Conservation (phyloP, 495 filamentous ascomycete genomes). For the Daldinia concentrica region DNA sequence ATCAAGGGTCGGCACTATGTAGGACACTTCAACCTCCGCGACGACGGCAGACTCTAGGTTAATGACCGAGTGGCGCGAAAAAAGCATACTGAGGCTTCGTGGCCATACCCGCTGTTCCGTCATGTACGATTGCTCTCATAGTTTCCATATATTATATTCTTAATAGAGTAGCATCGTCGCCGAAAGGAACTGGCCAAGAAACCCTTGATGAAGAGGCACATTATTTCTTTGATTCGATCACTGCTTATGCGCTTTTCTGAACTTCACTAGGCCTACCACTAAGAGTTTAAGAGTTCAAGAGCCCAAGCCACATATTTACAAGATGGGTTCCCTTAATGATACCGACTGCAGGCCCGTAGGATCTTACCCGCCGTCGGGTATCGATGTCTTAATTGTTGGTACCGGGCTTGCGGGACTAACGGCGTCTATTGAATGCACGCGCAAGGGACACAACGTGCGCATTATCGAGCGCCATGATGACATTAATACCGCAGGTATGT, state of each 20-base stretch:
- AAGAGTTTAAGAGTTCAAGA: not conserved
- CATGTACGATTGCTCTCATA: conserved; percentile 5
- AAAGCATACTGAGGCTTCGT: conserved; percentile 12
- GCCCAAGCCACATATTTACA: conserved; percentile 1
- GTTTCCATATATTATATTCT: conserved; percentile 22
- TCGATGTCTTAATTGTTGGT: conserved; percentile 69
- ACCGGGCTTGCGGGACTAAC: conserved; percentile 71
- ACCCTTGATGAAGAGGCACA: not conserved
- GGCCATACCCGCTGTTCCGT: conserved; percentile 20
- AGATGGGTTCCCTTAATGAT: conserved; percentile 46
- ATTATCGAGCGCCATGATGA: conserved; percentile 62
- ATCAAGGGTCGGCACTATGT: conserved; percentile 7
- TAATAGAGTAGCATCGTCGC: conserved; percentile 19
- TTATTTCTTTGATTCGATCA: not conserved
- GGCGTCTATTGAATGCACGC: conserved; percentile 69
- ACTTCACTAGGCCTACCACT: not conserved
- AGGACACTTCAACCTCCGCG: conserved; percentile 18
- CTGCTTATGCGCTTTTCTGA: conserved; percentile 2
- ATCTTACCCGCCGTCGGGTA: conserved; percentile 55
- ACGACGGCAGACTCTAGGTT: conserved; percentile 12
- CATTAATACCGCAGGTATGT: conserved; percentile 52
- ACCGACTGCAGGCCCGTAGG: conserved; percentile 49
- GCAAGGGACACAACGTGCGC: conserved; percentile 70
- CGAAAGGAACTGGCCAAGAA: not conserved
- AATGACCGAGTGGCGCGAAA: conserved; percentile 21